Evolutionary conservation across 1,139 yeast species (phyloP).

Genomic region (Blastobotrys persicus): DNA sequence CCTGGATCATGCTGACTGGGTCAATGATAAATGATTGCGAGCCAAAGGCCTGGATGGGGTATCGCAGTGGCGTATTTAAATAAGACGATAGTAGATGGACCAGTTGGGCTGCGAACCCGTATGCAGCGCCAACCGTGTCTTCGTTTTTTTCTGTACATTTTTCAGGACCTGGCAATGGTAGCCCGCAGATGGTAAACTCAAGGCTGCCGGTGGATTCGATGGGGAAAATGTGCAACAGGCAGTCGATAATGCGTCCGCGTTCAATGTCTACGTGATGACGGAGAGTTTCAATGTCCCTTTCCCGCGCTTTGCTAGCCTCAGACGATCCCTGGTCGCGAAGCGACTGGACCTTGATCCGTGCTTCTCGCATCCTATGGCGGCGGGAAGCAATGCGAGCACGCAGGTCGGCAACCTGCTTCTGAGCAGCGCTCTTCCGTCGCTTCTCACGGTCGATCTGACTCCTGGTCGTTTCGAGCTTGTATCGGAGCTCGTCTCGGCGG

Average conservation of each 20-base stretch:
- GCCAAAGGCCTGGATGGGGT: constrained; percentile 51
- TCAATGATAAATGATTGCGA: constrained; percentile 52
- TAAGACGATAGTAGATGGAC: constrained; percentile 44
- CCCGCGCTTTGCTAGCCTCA: background rate
- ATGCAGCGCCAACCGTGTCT: constrained; percentile 47
- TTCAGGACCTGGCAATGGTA: constrained; percentile 25
- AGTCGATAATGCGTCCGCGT: constrained; percentile 28
- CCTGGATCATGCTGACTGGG: constrained; percentile 47
- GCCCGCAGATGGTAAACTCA: constrained; percentile 40
- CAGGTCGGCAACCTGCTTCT: constrained; percentile 16
- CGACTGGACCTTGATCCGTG: constrained; percentile 8
- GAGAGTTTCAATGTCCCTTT: constrained; percentile 11
- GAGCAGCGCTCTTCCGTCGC: constrained; percentile 11
- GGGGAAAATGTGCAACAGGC: constrained; percentile 35
- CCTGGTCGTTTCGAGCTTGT: constrained; percentile 16
- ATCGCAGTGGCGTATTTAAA: constrained; percentile 48
- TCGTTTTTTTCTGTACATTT: constrained; percentile 29
- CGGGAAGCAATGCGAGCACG: constrained; percentile 8
- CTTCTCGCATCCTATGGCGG: constrained; percentile 12
- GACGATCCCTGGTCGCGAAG: no score
- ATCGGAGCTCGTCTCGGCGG: constrained; percentile 13
- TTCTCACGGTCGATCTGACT: constrained; percentile 16
- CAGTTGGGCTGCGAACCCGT: constrained; percentile 49
- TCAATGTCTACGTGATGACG: constrained; percentile 21
- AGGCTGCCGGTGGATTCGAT: constrained; percentile 34